These are phyloP conservation scores for Pseudogymnoascus sp. DNA, from an alignment of 2,329 filamentous ascomycete genomes.

Conservation along the genomic window DNA sequence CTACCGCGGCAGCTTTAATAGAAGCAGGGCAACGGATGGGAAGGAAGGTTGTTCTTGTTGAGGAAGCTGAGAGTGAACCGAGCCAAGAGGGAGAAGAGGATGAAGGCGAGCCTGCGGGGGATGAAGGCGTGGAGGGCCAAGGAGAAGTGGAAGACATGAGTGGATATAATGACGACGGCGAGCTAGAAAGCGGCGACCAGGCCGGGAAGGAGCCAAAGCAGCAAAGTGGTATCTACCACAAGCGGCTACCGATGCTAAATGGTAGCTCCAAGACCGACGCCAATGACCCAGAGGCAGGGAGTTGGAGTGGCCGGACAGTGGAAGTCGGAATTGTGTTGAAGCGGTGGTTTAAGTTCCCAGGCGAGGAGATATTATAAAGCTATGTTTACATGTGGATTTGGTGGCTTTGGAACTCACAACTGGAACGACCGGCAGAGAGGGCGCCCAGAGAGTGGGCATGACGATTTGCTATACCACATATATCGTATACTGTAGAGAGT, in stretches of 20 bases:
- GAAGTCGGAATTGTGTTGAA: slow-evolving; percentile 49
- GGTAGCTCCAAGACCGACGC: slow-evolving; percentile 41
- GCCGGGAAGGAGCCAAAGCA: slow-evolving; percentile 24
- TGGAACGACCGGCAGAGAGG: neutral
- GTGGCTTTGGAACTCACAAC: neutral
- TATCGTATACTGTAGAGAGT: neutral
- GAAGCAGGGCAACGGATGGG: slow-evolving; percentile 47
- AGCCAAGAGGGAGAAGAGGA: slow-evolving; percentile 19
- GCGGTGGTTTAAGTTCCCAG: slow-evolving; percentile 58
- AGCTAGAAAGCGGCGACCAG: slow-evolving; percentile 25
- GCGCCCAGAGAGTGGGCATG: neutral
- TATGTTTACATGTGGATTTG: neutral
- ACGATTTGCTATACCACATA: neutral
- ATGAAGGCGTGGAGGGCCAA: slow-evolving; percentile 31
- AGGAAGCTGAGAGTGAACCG: slow-evolving; percentile 29
- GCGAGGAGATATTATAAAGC: neutral
- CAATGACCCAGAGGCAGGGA: slow-evolving; percentile 39
- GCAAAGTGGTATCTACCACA: slow-evolving; percentile 32
- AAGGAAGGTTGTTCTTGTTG: slow-evolving; percentile 41
- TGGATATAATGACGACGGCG: slow-evolving; percentile 24
- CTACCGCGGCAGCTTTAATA: slow-evolving; percentile 54
- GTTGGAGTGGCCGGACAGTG: slow-evolving; percentile 53
- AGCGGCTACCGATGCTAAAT: slow-evolving; percentile 55
- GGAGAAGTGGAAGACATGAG: slow-evolving; percentile 15
- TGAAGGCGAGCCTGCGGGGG: slow-evolving; percentile 32